Conservation (phyloP, 2,329 filamentous ascomycete species). For the Botrytis medusae region DNA sequence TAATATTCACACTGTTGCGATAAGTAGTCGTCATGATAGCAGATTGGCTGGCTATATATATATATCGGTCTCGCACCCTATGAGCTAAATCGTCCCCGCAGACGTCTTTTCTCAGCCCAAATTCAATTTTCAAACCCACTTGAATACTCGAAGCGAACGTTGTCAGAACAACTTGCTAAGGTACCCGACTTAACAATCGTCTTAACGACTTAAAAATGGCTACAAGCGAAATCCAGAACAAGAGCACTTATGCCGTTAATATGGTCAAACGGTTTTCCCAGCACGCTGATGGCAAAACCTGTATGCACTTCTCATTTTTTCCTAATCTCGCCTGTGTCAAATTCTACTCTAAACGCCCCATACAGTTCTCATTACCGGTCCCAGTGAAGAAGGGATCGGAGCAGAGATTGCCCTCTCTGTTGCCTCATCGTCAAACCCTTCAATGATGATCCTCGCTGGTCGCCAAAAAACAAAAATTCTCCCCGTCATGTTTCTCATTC, state of each 20-base stretch:
- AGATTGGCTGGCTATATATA: neutral
- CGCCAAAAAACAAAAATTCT: neutral
- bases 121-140: no score
- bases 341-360: neutral
- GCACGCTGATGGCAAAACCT: conserved; percentile 8
- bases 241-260: conserved; percentile 1
- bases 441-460: conserved; percentile 3
- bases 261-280: neutral
- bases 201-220: neutral
- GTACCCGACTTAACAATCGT: neutral
- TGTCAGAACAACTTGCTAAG: neutral
- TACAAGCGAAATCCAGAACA: neutral
- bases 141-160: neutral
- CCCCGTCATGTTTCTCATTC: neutral
- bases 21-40: neutral
- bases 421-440: conserved; percentile 2
- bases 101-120: neutral
- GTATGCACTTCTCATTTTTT: neutral
- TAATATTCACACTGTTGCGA: neutral
- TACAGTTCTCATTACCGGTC: neutral
- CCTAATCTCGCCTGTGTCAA: neutral
- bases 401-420: conserved; percentile 11
- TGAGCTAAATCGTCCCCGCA: neutral
- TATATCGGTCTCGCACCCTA: neutral
- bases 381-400: neutral